Percentiles rank a stretch among this genome's conserved stretches.
These are phyloP conservation scores for Coniochaeta hoffmannii DNA, from an alignment of 2,329 filamentous ascomycete genomes.

Conservation along the genomic window DNA sequence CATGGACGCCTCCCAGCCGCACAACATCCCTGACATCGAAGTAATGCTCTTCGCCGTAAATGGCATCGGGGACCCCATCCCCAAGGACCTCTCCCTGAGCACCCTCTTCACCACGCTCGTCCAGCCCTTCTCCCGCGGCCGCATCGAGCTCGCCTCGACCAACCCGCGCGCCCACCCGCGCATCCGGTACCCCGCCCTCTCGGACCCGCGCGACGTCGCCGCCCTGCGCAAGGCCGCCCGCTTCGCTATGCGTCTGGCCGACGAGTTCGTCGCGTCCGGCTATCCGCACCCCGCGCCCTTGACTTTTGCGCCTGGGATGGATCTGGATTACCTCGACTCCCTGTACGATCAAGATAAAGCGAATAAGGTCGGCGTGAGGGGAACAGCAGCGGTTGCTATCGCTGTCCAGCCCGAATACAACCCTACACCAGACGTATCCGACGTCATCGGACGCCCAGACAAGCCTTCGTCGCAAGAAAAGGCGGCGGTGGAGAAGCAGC, in stretches of 20 bases:
- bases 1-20: slow-evolving; percentile 11
- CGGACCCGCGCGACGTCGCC: slow-evolving; percentile 19
- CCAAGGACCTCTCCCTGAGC: slow-evolving; percentile 13
- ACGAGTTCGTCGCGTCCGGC: slow-evolving; percentile 18
- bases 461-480: neutral
- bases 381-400: neutral
- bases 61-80: slow-evolving; percentile 16
- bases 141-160: slow-evolving; percentile 24
- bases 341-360: too few species aligned
- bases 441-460: neutral
- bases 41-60: slow-evolving; percentile 31
- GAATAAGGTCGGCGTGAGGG: neutral
- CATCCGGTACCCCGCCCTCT: slow-evolving; percentile 22
- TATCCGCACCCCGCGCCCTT: slow-evolving; percentile 19
- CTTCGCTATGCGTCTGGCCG: slow-evolving; percentile 22
- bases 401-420: neutral
- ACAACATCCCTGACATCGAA: slow-evolving; percentile 23
- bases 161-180: slow-evolving; percentile 24
- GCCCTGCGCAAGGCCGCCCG: slow-evolving; percentile 18
- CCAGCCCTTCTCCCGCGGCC: slow-evolving; percentile 22
- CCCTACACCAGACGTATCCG: neutral
- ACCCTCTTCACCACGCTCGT: slow-evolving; percentile 19
- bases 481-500: neutral
- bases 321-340: slow-evolving; percentile 6
- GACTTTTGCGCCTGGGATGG: slow-evolving; percentile 18